Percentiles rank a stretch among this genome's conserved stretches.
These are phyloP conservation scores for Chalaropsis ovoidea DNA, from an alignment of 2,329 filamentous ascomycete genomes.

Conservation along the genomic window DNA sequence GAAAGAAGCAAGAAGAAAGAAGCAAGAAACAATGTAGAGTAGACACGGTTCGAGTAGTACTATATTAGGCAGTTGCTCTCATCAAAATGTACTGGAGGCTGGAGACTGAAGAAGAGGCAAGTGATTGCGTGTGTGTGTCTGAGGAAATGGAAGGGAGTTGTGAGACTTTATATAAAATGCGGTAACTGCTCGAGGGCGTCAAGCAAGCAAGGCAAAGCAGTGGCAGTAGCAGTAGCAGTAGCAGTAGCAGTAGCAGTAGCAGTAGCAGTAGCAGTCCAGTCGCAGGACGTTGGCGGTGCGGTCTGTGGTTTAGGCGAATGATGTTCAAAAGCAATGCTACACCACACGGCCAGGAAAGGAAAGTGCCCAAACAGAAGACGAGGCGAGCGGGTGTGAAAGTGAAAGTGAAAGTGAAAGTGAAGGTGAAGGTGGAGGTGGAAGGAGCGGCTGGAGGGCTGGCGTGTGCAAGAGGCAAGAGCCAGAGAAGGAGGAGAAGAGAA, in stretches of 20 bases:
- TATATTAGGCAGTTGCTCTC: not conserved
- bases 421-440: not conserved
- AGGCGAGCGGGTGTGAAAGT: not conserved
- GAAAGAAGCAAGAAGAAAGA: not conserved
- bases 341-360: not conserved
- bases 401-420: not conserved
- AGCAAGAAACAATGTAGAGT: not conserved
- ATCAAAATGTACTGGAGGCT: not conserved
- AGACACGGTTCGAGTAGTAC: slow-evolving; percentile 1
- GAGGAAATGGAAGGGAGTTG: not conserved
- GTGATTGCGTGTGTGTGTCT: not conserved
- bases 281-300: no score
- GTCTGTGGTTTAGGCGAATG: not conserved
- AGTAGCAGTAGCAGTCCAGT: no score
- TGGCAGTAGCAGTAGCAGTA: not conserved
- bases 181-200: not conserved
- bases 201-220: not conserved
- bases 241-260: no score
- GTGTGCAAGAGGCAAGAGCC: not conserved
- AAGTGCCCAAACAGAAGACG: not conserved
- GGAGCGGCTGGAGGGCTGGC: not conserved
- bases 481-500: not conserved
- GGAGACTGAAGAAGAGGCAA: not conserved
- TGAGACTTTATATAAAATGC: not conserved
- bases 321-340: slow-evolving; percentile 1